Evolutionary conservation across 2,329 filamentous ascomycete genomes (phyloP).

Genomic region (Neopestalotiopsis clavispora): DNA sequence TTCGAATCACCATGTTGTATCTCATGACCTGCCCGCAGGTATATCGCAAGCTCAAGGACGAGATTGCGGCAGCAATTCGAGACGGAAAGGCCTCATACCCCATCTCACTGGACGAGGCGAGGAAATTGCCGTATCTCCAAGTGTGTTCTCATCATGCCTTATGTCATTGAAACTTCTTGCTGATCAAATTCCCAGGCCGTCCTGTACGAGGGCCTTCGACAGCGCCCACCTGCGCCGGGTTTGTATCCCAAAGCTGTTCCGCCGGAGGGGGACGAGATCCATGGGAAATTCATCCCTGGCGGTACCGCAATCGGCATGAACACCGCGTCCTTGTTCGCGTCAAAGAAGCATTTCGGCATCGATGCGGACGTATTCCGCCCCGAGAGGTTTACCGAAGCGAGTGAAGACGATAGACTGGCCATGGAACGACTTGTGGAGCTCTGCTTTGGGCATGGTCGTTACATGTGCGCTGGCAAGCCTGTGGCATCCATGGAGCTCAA

Average conservation of each 20-base stretch:
- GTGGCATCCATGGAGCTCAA: constrained; percentile 48
- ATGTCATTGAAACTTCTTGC: background rate
- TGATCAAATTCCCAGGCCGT: constrained; percentile 28
- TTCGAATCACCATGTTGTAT: constrained; percentile 52
- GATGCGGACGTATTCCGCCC: constrained; percentile 47
- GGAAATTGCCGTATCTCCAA: constrained; percentile 36
- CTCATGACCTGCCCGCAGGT: constrained; percentile 49
- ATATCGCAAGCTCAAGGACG: constrained; percentile 44
- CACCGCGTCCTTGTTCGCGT: constrained; percentile 37
- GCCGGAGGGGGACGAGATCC: constrained; percentile 33
- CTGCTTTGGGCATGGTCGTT: constrained; percentile 44
- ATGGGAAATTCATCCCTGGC: constrained; percentile 39
- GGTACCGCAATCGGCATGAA: constrained; percentile 42
- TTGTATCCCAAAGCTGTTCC: constrained; percentile 31
- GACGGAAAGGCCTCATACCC: constrained; percentile 34
- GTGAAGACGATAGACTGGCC: constrained; percentile 32
- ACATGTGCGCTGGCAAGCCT: constrained; percentile 45
- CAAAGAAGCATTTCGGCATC: constrained; percentile 36
- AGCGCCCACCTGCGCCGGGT: constrained; percentile 36
- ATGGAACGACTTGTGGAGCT: constrained; percentile 42
- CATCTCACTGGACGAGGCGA: constrained; percentile 29
- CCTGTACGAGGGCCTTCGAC: constrained; percentile 40
- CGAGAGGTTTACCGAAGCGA: constrained; percentile 47
- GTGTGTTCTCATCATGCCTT: background rate
- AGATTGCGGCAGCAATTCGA: constrained; percentile 41